Conservation (phyloP, 805 yeast species). For the Wickerhamomyces chaumierensis region DNA sequence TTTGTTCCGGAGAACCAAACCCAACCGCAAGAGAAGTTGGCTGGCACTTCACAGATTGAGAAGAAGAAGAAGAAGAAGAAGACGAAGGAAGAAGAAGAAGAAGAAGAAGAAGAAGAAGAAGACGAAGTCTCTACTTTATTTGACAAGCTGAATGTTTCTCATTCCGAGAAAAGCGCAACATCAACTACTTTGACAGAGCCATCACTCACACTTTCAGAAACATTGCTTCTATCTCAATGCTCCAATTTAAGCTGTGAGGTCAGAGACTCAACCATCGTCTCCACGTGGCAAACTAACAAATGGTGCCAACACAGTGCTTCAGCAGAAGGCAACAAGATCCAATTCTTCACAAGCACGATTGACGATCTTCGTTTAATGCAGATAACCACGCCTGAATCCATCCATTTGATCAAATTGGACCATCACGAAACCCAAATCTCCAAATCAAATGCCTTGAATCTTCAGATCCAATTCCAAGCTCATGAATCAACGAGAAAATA, state of each 20-base stretch:
- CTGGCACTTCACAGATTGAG: too few species aligned
- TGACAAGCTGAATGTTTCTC: neutral
- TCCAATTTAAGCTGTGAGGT: neutral
- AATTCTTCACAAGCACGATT: slow-evolving; percentile 5
- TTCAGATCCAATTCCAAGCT: slow-evolving; percentile 7
- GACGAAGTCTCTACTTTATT: slow-evolving; percentile 3
- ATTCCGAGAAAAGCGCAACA: neutral
- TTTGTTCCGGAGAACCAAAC: neutral
- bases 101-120: neutral
- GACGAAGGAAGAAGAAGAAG: neutral
- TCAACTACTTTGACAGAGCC: neutral
- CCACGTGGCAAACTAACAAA: slow-evolving; percentile 13
- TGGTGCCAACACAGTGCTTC: slow-evolving; percentile 14
- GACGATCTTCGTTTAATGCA: slow-evolving; percentile 5
- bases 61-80: slow-evolving; percentile 1
- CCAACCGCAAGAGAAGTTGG: too few species aligned
- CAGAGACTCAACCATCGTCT: slow-evolving; percentile 10
- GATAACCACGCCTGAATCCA: slow-evolving; percentile 4
- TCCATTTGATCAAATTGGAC: slow-evolving; percentile 9
- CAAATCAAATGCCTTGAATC: slow-evolving; percentile 7
- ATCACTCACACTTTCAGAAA: slow-evolving; percentile 4
- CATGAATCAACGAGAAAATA: slow-evolving; percentile 4
- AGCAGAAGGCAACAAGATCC: slow-evolving; percentile 7
- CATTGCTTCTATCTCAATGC: slow-evolving; percentile 1
- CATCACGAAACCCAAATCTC: slow-evolving; percentile 6